A percentile compares a stretch with the other conserved stretches of the same genome.
Conservation (phyloP, 345 rosid genomes). For the Brassica nigra region DNA sequence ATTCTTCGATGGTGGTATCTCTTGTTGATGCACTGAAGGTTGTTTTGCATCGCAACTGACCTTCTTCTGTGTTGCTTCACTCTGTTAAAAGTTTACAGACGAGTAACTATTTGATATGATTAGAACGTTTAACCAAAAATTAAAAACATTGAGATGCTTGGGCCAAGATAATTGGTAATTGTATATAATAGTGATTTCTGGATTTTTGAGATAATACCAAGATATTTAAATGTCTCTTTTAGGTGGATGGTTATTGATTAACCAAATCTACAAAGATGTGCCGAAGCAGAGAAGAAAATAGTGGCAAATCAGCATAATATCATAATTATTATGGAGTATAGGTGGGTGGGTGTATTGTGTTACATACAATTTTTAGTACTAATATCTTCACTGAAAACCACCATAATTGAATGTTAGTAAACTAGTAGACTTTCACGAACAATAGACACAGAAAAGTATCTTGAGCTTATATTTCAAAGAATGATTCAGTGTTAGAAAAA, state of each 20-base stretch:
- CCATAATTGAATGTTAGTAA: background rate
- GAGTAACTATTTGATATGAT: slow-evolving; percentile 1
- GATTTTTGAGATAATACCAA: slow-evolving; percentile 2
- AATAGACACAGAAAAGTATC: background rate
- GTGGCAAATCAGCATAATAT: slow-evolving; percentile 31
- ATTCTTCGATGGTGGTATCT: too few relatives aligned
- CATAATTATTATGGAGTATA: background rate
- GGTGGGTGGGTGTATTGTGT: background rate
- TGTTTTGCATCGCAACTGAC: too few relatives aligned
- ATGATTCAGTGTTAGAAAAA: too few relatives aligned
- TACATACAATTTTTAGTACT: background rate
- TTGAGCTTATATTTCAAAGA: too few relatives aligned
- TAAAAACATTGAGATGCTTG: too few relatives aligned
- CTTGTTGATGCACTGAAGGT: too few relatives aligned
- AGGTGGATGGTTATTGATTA: slow-evolving; percentile 26
- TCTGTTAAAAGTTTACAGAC: background rate
- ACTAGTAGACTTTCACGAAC: background rate
- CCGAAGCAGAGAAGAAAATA: background rate
- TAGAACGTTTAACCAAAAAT: background rate
- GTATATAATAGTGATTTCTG: background rate
- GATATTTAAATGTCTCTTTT: slow-evolving; percentile 20
- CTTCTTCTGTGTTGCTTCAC: background rate
- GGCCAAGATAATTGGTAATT: background rate
- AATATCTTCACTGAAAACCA: background rate
- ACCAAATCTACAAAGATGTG: slow-evolving; percentile 21